Evolutionary conservation across 2,329 filamentous ascomycete genomes (phyloP).

Genomic region (Botryosphaeria dothidea): DNA sequence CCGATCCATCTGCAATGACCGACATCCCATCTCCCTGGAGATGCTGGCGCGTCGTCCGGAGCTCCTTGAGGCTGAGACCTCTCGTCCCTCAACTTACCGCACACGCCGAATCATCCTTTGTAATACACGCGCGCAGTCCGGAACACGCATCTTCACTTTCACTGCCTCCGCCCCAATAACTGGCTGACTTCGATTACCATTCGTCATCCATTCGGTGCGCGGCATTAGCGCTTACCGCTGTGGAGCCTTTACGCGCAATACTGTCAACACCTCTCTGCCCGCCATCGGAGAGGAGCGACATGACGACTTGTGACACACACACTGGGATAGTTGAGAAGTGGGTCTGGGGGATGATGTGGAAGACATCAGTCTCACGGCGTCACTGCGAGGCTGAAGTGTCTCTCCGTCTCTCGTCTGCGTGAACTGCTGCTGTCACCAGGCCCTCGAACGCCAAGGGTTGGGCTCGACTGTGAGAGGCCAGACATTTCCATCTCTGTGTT

Average conservation of each 20-base stretch:
- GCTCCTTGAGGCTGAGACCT: background rate
- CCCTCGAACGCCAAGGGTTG: too few relatives aligned
- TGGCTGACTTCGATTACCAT: background rate
- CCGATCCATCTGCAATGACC: background rate
- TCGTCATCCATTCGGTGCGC: conserved; percentile 3
- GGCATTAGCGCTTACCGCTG: conserved; percentile 6
- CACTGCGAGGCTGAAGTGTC: background rate
- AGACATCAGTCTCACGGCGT: background rate
- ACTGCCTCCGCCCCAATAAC: background rate
- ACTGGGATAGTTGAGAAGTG: background rate
- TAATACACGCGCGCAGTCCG: background rate
- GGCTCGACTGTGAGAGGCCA: too few relatives aligned
- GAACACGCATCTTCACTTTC: background rate
- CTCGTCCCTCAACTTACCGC: background rate
- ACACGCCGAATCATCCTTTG: background rate
- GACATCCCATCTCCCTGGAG: background rate
- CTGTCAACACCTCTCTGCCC: background rate
- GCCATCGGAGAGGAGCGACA: background rate
- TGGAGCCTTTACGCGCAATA: conserved; percentile 1
- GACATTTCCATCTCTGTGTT: too few relatives aligned
- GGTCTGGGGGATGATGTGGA: background rate
- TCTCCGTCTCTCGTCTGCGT: too few relatives aligned
- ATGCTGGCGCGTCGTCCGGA: background rate
- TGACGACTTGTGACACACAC: background rate
- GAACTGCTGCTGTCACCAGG: too few relatives aligned